Conservation (phyloP, 129 eudicot genomes). For the Dittrichia graveolens region DNA sequence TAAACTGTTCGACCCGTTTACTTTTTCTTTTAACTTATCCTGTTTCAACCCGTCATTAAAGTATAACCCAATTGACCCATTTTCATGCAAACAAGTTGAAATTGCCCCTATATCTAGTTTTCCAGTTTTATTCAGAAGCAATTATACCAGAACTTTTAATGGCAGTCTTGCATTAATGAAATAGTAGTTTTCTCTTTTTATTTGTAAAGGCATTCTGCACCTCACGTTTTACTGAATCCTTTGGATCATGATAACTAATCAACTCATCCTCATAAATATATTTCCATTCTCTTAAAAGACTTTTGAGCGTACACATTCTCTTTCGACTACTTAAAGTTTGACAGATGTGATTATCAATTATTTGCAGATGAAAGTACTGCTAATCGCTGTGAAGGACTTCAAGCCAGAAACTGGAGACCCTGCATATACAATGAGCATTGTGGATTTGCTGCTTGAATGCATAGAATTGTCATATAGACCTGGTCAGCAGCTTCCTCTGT, state of each 20-base stretch:
- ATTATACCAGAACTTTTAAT: neutral
- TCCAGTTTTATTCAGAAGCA: neutral
- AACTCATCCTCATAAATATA: neutral
- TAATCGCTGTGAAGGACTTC: slow-evolving; percentile 84
- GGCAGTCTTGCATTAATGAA: neutral
- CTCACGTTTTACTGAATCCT: neutral
- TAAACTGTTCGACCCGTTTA: neutral
- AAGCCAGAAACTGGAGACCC: slow-evolving; percentile 82
- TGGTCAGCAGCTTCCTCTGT: slow-evolving; percentile 49
- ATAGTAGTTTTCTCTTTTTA: neutral
- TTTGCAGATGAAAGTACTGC: slow-evolving; percentile 82
- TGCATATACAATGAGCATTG: slow-evolving; percentile 93
- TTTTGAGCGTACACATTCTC: neutral
- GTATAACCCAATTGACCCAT: slow-evolving; percentile 8
- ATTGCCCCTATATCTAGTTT: neutral
- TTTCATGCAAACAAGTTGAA: neutral
- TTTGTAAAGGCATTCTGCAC: neutral
- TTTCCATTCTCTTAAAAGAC: slow-evolving; percentile 3
- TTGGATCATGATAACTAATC: neutral
- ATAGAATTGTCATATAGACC: slow-evolving; percentile 88
- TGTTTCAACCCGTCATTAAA: neutral
- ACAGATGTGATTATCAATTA: slow-evolving; percentile 20
- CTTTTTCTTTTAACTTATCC: neutral
- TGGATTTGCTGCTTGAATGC: slow-evolving; percentile 93
- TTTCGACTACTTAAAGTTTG: slow-evolving; percentile 9